Percentiles rank a stretch among this genome's conserved stretches.
These are phyloP conservation scores for Penicillium maclennaniae DNA, from an alignment of 495 filamentous ascomycete species.

Conservation along the genomic window DNA sequence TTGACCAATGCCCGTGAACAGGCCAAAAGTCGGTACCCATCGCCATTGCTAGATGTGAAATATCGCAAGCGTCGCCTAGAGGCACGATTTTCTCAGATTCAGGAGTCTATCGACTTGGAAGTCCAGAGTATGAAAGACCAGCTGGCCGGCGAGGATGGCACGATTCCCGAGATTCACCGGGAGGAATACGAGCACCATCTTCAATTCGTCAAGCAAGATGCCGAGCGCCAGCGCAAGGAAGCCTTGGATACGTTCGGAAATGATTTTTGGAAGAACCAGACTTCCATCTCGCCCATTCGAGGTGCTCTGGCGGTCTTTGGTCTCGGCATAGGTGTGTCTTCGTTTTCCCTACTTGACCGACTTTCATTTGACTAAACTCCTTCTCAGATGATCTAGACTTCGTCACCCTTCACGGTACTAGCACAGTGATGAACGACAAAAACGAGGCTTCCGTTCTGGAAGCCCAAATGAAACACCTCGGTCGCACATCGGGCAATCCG, in stretches of 20 bases:
- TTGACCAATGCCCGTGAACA: slow-evolving; percentile 95
- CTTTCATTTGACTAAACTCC: too few species aligned
- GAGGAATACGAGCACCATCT: slow-evolving; percentile 52
- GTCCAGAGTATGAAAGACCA: too few species aligned
- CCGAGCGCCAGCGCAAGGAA: slow-evolving; percentile 84
- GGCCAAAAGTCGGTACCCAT: slow-evolving; percentile 83
- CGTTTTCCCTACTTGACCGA: too few species aligned
- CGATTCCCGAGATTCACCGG: slow-evolving; percentile 90
- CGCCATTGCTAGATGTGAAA: slow-evolving; percentile 91
- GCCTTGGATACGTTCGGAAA: slow-evolving; percentile 88
- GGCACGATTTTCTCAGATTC: slow-evolving; percentile 85
- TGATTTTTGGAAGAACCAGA: slow-evolving; percentile 96
- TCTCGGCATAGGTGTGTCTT: slow-evolving; percentile 90
- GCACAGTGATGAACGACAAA: slow-evolving; percentile 98
- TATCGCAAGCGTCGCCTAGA: slow-evolving; percentile 97
- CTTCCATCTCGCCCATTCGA: slow-evolving; percentile 87
- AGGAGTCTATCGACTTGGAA: too few species aligned
- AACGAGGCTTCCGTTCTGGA: slow-evolving; percentile 98
- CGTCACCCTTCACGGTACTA: slow-evolving; percentile 97
- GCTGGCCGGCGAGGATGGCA: slow-evolving; percentile 85
- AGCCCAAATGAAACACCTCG: slow-evolving; percentile 93
- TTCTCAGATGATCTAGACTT: slow-evolving; percentile 93
- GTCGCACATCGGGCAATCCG: slow-evolving; percentile 92
- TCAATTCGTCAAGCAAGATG: slow-evolving; percentile 85
- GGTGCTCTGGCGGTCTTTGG: slow-evolving; percentile 97